phyloP scores from a whole-genome alignment of 768 basidiomycete genomes.

The Boletus coccyginus region DNA sequence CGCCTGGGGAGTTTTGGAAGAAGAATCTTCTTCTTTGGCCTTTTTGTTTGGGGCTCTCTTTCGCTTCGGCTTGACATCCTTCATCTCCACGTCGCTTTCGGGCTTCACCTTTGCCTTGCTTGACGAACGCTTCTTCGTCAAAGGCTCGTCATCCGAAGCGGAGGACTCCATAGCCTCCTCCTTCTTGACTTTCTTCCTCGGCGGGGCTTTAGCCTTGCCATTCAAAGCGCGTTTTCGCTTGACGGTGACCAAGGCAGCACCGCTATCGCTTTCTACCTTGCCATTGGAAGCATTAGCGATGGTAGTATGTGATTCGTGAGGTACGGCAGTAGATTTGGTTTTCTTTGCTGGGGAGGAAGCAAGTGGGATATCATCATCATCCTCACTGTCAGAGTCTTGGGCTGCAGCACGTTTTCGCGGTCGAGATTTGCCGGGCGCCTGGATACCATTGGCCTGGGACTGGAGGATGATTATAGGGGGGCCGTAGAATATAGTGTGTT shows the following conservation, averaged over 20 bases:
- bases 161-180: conserved; percentile 34
- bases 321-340: conserved; percentile 35
- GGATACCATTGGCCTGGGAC: conserved; percentile 57
- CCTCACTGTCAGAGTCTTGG: conserved; percentile 57
- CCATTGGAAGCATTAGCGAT: conserved; percentile 37
- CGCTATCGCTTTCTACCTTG: conserved; percentile 38
- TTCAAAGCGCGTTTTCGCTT: conserved; percentile 47
- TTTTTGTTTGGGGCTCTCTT: conserved; percentile 54
- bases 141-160: conserved; percentile 37
- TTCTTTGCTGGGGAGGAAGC: conserved; percentile 70
- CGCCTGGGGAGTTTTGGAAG: conserved; percentile 44
- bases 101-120: conserved; percentile 41
- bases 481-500: neutral
- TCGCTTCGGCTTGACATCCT: conserved; percentile 41
- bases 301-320: conserved; percentile 39
- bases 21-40: conserved; percentile 43
- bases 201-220: conserved; percentile 50
- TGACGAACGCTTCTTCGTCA: conserved; percentile 22
- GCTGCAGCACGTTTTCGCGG: conserved; percentile 55
- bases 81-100: conserved; percentile 49
- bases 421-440: conserved; percentile 32
- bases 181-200: conserved; percentile 67
- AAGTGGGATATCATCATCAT: conserved; percentile 65
- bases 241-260: conserved; percentile 41
- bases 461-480: conserved; percentile 31